phyloP scores from a whole-genome alignment of 371 early-diverging fungal genomes.

The Mucor piriformis region DNA sequence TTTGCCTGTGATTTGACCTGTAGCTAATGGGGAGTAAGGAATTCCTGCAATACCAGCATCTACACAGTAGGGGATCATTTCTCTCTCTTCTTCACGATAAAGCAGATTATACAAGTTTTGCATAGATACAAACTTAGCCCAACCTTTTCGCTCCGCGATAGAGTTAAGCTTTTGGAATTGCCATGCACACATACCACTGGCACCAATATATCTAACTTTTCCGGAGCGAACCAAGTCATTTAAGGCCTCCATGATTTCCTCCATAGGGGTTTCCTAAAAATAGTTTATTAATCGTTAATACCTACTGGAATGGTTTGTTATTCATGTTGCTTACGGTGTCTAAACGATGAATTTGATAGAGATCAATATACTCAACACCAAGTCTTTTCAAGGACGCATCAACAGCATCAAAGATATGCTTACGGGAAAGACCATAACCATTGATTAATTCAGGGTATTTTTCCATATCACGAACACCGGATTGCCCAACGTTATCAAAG shows the following conservation, averaged over 20 bases:
- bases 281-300: background rate
- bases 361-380: constrained; percentile 39
- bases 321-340: constrained; percentile 25
- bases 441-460: constrained; percentile 21
- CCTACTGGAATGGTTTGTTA: background rate
- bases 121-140: constrained; percentile 58
- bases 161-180: constrained; percentile 45
- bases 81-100: constrained; percentile 67
- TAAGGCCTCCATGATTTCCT: constrained; percentile 63
- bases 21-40: constrained; percentile 59
- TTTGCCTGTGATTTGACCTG: constrained; percentile 41
- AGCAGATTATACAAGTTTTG: constrained; percentile 58
- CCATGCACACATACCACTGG: constrained; percentile 39
- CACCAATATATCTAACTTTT: constrained; percentile 53
- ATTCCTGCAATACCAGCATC: constrained; percentile 51
- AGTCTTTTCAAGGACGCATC: constrained; percentile 53
- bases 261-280: constrained; percentile 37
- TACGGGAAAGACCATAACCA: constrained; percentile 49
- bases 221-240: constrained; percentile 54
- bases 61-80: constrained; percentile 55
- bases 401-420: constrained; percentile 57
- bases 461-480: background rate
- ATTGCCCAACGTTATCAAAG: background rate
- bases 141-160: constrained; percentile 52
- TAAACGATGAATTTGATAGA: constrained; percentile 39